A percentile compares a stretch with the other conserved stretches of the same genome.
Conservation (phyloP, 2,329 filamentous ascomycete species). For the Tolypocladium ophioglossoides region DNA sequence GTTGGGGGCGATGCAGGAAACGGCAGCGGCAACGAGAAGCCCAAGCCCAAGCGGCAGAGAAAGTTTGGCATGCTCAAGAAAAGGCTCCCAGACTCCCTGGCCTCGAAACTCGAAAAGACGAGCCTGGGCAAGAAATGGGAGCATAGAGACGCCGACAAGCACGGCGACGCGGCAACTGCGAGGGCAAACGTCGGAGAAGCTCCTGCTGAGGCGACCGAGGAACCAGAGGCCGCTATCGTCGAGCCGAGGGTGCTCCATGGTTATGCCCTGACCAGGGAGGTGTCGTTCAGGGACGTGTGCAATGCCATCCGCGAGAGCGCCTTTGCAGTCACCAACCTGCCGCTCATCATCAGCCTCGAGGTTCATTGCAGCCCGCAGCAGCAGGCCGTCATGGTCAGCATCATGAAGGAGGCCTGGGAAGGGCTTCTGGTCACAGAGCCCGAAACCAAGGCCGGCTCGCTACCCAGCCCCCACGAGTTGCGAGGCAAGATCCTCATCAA, state of each 20-base stretch:
- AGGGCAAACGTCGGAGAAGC: background rate
- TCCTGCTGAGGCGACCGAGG: constrained; percentile 6
- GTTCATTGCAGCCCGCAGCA: constrained; percentile 75
- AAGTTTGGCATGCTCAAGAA: constrained; percentile 55
- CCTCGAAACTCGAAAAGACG: constrained; percentile 36
- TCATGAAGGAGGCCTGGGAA: constrained; percentile 81
- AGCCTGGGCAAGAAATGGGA: constrained; percentile 33
- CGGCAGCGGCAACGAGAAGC: constrained; percentile 26
- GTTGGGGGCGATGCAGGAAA: constrained; percentile 38
- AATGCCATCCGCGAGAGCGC: constrained; percentile 67
- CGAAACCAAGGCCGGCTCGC: constrained; percentile 32
- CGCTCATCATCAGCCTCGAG: constrained; percentile 89
- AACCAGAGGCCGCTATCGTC: constrained; percentile 20
- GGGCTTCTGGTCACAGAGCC: constrained; percentile 53
- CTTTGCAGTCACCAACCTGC: constrained; percentile 65
- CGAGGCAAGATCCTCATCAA: constrained; percentile 75
- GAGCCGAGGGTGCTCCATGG: constrained; percentile 80
- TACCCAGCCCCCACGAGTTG: constrained; percentile 61
- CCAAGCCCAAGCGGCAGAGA: constrained; percentile 44
- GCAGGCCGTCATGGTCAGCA: constrained; percentile 82
- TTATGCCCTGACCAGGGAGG: constrained; percentile 81
- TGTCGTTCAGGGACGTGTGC: constrained; percentile 81
- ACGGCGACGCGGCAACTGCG: background rate
- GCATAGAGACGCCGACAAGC: constrained; percentile 13
- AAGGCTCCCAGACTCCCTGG: constrained; percentile 33